Evolutionary conservation across 2,329 filamentous ascomycete species (phyloP).

Genomic region (Acrocalymma vagum): DNA sequence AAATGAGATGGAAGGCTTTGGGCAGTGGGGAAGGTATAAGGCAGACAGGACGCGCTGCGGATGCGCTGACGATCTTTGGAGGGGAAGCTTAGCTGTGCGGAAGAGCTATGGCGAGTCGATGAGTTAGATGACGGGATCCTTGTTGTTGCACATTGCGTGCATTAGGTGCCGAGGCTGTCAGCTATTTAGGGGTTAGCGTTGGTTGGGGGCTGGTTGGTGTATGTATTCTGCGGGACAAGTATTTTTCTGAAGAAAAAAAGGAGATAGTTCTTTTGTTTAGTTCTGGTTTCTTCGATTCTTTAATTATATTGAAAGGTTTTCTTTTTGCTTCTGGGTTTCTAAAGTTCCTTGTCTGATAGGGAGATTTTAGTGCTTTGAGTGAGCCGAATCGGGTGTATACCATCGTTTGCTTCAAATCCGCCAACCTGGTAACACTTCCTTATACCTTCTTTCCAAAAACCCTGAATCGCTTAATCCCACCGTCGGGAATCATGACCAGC

Average conservation of each 20-base stretch:
- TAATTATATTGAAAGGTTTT: too few species aligned
- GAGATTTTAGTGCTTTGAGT: too few species aligned
- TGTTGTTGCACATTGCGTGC: neutral
- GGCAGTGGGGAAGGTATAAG: neutral
- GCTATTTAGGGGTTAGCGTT: constrained; percentile 8
- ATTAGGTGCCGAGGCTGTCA: constrained; percentile 7
- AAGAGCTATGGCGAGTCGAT: neutral
- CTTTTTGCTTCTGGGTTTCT: too few species aligned
- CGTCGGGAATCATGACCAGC: constrained; percentile 91
- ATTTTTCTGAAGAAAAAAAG: too few species aligned
- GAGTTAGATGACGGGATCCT: constrained; percentile 4
- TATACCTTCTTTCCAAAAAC: constrained; percentile 68
- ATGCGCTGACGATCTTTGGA: too few species aligned
- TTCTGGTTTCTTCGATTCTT: too few species aligned
- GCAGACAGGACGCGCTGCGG: constrained; percentile 1
- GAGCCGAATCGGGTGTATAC: too few species aligned
- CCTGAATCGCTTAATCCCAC: constrained; percentile 87
- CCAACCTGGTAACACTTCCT: too few species aligned
- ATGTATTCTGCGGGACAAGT: constrained; percentile 2
- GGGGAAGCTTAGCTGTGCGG: too few species aligned
- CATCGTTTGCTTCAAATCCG: too few species aligned
- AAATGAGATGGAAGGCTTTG: neutral
- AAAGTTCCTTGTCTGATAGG: too few species aligned
- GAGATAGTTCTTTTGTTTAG: too few species aligned
- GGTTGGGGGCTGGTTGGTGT: constrained; percentile 6